Base-by-base conservation (phyloP, 2,329 filamentous ascomycete genomes). In the Aulographum hederae region DNA sequence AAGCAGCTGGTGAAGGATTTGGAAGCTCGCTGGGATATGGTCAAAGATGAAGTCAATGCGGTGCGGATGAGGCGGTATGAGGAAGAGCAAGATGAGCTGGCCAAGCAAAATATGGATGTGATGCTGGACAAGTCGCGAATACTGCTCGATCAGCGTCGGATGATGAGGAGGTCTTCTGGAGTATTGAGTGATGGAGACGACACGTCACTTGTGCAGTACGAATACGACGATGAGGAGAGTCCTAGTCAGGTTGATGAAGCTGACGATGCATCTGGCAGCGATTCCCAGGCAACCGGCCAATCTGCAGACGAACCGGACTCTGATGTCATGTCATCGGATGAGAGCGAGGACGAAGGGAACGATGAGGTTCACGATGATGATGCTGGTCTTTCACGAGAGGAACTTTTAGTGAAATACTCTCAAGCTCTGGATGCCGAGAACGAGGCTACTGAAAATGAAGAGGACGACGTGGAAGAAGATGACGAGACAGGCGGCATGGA, bases 1-100 rank as follows among this genome's bases (percentile, higher is more conserved):
- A 80, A 71, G 37, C 67, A 73, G 37, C 68, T 94, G 12, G 61
- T 77, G 26, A 66, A 62, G 34, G 71, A 76, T 46, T 50, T 77
- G 35, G 65, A 67, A 38, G 63, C 65, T 36, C 65, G 69, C 40
- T 77, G 73, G 59, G 60, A 67, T 28, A 50, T 69, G 33, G 64
- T 73, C 28, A 62, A 56, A 34, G 57, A 58, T 10, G 68, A 75
- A 39, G 65, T 74, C 19, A 62, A 72, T 38, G 60, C 63, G 33
- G 54, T 57, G 37, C 61, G 68, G 23, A 53, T 69, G 34, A 60
- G 62, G 32, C 58, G 59, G 28, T 73, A 68, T 60, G 67, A 74
- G 45, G 65, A 67, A 38, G 64, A 75, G 48, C 66, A 74, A 45
- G 60, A 69, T 37, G 50, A 54, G 23, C 48, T 58, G 25, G 60